Evolutionary conservation across 768 basidiomycete genomes (phyloP).

Genomic region (Rhodotorula babjevae): DNA sequence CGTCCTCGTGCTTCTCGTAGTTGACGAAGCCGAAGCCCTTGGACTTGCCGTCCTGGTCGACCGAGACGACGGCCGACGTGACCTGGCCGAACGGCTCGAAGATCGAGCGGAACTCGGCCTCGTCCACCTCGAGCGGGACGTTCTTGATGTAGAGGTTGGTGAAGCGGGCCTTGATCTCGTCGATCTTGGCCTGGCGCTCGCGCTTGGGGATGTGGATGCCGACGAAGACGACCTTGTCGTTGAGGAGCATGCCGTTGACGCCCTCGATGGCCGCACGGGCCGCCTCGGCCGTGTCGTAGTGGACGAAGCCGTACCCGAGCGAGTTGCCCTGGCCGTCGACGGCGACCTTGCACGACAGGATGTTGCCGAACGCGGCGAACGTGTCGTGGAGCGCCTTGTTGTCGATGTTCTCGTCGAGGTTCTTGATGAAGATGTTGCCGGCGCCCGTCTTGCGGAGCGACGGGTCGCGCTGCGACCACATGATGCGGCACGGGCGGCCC

Average conservation of each 20-base stretch:
- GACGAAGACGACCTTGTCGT: slow-evolving; percentile 99
- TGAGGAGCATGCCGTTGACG: slow-evolving; percentile 97
- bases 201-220: slow-evolving; percentile 96
- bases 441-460: slow-evolving; percentile 98
- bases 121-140: slow-evolving; percentile 72
- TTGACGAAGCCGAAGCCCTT: slow-evolving; percentile 99
- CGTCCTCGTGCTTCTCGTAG: slow-evolving; percentile 86
- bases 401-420: slow-evolving; percentile 72
- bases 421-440: slow-evolving; percentile 99
- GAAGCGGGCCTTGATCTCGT: slow-evolving; percentile 94
- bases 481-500: slow-evolving; percentile 97
- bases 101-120: slow-evolving; percentile 78
- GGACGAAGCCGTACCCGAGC: slow-evolving; percentile 97
- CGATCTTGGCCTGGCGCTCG: slow-evolving; percentile 97
- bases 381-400: slow-evolving; percentile 94
- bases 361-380: slow-evolving; percentile 97
- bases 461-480: slow-evolving; percentile 99
- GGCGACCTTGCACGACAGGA: slow-evolving; percentile 98
- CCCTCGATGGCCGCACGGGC: slow-evolving; percentile 95
- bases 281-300: slow-evolving; percentile 96
- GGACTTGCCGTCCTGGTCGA: slow-evolving; percentile 84
- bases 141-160: slow-evolving; percentile 99
- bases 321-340: slow-evolving; percentile 91
- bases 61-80: slow-evolving; percentile 72
- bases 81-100: slow-evolving; percentile 73